Percentiles rank a stretch among this genome's conserved stretches.
Evolutionary conservation across 169 alveolate genomes (phyloP).

Genomic region (Theileria parva): DNA sequence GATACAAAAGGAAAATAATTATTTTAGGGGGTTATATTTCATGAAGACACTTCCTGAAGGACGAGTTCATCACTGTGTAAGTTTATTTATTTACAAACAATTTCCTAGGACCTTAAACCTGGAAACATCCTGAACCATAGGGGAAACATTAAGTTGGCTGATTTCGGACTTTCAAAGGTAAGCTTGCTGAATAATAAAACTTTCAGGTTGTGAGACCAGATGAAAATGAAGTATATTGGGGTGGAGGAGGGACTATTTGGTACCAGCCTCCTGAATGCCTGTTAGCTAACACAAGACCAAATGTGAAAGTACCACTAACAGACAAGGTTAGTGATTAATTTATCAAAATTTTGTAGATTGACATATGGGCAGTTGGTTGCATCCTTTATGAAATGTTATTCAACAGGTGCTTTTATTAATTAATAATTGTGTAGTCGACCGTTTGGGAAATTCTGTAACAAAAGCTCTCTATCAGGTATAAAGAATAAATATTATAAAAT

Average conservation of each 20-base stretch:
- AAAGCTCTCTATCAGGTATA: constrained; percentile 62
- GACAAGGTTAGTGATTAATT: constrained; percentile 56
- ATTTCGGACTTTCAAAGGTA: constrained; percentile 84
- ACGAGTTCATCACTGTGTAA: constrained; percentile 81
- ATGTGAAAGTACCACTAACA: constrained; percentile 66
- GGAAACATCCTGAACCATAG: constrained; percentile 85
- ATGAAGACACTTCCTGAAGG: constrained; percentile 84
- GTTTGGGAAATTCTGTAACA: constrained; percentile 50
- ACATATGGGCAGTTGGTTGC: constrained; percentile 90
- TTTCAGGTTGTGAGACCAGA: constrained; percentile 70
- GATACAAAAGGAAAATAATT: background rate
- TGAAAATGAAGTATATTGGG: constrained; percentile 71
- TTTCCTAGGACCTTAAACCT: constrained; percentile 81
- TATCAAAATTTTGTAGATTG: constrained; percentile 70
- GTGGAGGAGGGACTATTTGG: constrained; percentile 90
- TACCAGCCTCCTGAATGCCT: constrained; percentile 91
- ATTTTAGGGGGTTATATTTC: constrained; percentile 73
- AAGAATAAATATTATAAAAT: background rate
- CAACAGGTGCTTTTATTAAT: constrained; percentile 58
- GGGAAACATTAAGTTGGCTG: constrained; percentile 86
- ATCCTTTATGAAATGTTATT: constrained; percentile 87
- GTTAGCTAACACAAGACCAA: constrained; percentile 67
- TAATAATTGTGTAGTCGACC: constrained; percentile 68
- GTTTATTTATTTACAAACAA: background rate
- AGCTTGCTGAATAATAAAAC: background rate